Base-by-base conservation (phyloP, 768 basidiomycete genomes). In the Vararia minispora region DNA sequence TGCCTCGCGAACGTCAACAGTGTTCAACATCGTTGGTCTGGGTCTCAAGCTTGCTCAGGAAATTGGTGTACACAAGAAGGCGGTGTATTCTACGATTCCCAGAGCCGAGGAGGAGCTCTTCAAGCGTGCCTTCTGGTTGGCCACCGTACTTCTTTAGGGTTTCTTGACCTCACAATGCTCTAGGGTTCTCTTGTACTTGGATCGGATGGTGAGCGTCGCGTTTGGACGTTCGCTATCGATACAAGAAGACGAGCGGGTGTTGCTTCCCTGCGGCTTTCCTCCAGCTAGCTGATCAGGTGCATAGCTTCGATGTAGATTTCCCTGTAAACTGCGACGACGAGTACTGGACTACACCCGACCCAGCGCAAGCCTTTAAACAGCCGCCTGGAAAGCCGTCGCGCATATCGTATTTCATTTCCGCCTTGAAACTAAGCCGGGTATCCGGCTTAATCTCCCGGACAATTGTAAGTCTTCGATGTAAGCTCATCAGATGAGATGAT, bases 81-180 rank as follows among this genome's bases (percentile, higher is more conserved):
- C 66, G 46, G 64, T 69, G 1, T 81, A 82, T 40, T 59, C 60
- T 3, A 49, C 52, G 5, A 57, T 52, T 44, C 62, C 69, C 6
- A 66, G 60, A 49, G 45, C 68, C 37, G 76, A 82, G 29, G 70
- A 74, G 26, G 83, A 88, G 46, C 62, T 82, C 12, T 85, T 79
- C 73, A 86, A 82, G 53, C 72, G 87, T 20, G 76, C 76, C 0
- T 85, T 87, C 52, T 86, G 81, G 82, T 71, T 66, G 11, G 57
- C 31, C 22, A 12, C 22, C 20, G 21, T 24, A 34, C 13, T 31
- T 23, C 6, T 29, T 29, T 3, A n/a, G 5, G 1, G 12, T 20
- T 12, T 2, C 8, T 16, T 8, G 21, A 20, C 16, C 16, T 7
- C 3, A 26, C 6, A 10, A 23, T 3, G 3, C 6, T 35, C 6